These are phyloP conservation scores for Ilyonectria mors-panacis DNA, from an alignment of 2,329 filamentous ascomycete genomes.

Conservation along the genomic window DNA sequence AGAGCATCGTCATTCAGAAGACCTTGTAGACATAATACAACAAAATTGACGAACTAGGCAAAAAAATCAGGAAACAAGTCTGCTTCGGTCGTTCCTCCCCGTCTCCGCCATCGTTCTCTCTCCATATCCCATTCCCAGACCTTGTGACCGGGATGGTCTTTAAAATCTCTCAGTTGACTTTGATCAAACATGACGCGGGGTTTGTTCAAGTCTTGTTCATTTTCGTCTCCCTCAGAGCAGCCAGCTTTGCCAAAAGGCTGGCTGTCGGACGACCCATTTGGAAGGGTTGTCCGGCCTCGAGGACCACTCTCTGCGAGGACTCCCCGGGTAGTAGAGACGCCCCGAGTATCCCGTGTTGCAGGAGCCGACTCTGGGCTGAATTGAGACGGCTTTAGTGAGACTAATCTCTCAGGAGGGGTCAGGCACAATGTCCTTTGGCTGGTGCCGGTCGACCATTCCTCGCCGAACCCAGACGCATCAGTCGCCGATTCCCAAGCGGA, in stretches of 20 bases:
- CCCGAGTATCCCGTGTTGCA: too few relatives aligned
- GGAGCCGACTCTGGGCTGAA: background rate
- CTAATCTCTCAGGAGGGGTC: background rate
- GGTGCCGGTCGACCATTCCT: background rate
- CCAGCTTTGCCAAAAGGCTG: background rate
- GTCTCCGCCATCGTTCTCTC: constrained; percentile 16
- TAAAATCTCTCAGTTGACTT: constrained; percentile 12
- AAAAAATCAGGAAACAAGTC: constrained; percentile 23
- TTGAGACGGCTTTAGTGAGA: too few relatives aligned
- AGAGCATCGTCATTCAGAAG: too few relatives aligned
- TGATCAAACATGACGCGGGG: background rate
- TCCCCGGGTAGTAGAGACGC: background rate
- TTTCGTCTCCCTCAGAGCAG: too few relatives aligned
- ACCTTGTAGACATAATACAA: too few relatives aligned
- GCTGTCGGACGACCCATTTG: background rate
- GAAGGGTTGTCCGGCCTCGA: background rate
- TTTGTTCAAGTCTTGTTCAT: background rate
- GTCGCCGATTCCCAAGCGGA: background rate
- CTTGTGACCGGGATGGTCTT: constrained; percentile 19
- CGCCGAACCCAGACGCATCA: background rate
- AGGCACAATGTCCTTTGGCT: background rate
- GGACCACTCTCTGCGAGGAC: background rate
- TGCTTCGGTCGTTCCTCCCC: constrained; percentile 7
- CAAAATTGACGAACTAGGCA: background rate
- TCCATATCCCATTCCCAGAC: constrained; percentile 27